These are phyloP conservation scores for Aureobasidium zeae DNA, from an alignment of 2,329 filamentous ascomycete genomes.

Conservation along the genomic window DNA sequence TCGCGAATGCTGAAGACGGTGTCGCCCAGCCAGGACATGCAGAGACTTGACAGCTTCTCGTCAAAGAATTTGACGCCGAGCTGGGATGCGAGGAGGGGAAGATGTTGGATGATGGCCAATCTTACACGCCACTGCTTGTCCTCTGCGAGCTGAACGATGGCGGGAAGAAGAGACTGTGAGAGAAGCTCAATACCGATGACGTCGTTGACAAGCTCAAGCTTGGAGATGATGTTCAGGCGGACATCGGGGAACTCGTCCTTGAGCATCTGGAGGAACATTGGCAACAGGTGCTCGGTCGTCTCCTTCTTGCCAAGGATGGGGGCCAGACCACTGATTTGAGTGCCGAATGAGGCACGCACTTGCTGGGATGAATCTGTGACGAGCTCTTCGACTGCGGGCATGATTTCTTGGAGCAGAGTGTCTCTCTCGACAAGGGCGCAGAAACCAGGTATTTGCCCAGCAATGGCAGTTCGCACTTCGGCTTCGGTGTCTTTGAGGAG, in stretches of 20 bases:
- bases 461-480: conserved; percentile 92
- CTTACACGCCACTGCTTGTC: conserved; percentile 99
- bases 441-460: conserved; percentile 96
- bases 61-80: conserved; percentile 97
- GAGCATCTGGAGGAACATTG: conserved; percentile 99
- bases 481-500: conserved; percentile 96
- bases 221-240: conserved; percentile 98
- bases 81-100: conserved; percentile 89
- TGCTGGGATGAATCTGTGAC: conserved; percentile 95
- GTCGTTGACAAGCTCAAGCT: conserved; percentile 95
- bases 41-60: conserved; percentile 87
- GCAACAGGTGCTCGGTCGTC: conserved; percentile 90
- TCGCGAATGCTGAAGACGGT: conserved; percentile 98
- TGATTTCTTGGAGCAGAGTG: conserved; percentile 87
- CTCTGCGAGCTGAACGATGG: conserved; percentile 93
- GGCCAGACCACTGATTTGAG: conserved; percentile 91
- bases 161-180: conserved; percentile 90
- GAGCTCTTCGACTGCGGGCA: conserved; percentile 91
- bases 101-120: conserved; percentile 98
- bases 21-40: conserved; percentile 97
- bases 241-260: conserved; percentile 99
- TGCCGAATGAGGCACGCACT: conserved; percentile 88
- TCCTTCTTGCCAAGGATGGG: conserved; percentile 97
- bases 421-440: conserved; percentile 80
- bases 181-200: conserved; percentile 97